A percentile compares a stretch with the other conserved stretches of the same genome.
Conservation (phyloP, 441 rosid species). For the Jatropha podagrica region DNA sequence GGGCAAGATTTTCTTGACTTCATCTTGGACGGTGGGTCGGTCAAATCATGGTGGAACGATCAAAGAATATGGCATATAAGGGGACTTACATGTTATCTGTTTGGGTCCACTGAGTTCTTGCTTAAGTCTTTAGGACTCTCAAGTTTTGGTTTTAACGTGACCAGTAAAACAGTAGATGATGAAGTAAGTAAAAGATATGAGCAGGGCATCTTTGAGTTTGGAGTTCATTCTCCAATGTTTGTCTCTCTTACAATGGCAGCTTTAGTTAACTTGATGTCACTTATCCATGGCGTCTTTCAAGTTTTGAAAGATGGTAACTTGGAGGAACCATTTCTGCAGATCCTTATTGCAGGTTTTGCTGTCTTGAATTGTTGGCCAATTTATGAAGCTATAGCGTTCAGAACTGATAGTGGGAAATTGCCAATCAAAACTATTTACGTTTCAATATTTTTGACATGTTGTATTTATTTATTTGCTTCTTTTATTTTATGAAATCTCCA, state of each 20-base stretch:
- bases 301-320: not conserved
- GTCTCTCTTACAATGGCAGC: conserved; percentile 41
- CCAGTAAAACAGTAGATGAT: conserved; percentile 41
- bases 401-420: conserved; percentile 52
- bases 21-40: conserved; percentile 35
- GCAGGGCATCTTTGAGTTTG: conserved; percentile 48
- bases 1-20: conserved; percentile 47
- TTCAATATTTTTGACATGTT: conserved; percentile 28
- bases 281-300: conserved; percentile 28
- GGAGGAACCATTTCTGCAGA: conserved; percentile 33
- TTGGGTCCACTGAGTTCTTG: conserved; percentile 42
- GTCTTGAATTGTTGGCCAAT: conserved; percentile 52
- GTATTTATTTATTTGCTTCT: conserved; percentile 33
- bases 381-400: conserved; percentile 52
- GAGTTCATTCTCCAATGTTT: conserved; percentile 51
- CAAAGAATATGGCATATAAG: conserved; percentile 59
- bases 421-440: conserved; percentile 29
- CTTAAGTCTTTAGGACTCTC: conserved; percentile 43
- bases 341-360: conserved; percentile 39
- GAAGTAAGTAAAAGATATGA: conserved; percentile 47
- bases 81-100: conserved; percentile 42
- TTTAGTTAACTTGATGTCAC: conserved; percentile 37
- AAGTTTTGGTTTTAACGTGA: conserved; percentile 39
- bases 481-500: not conserved
- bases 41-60: conserved; percentile 61